A percentile compares a stretch with the other conserved stretches of the same genome.
phyloP scores from a whole-genome alignment of 306 rosid species.

The Canavalia gladiata region DNA sequence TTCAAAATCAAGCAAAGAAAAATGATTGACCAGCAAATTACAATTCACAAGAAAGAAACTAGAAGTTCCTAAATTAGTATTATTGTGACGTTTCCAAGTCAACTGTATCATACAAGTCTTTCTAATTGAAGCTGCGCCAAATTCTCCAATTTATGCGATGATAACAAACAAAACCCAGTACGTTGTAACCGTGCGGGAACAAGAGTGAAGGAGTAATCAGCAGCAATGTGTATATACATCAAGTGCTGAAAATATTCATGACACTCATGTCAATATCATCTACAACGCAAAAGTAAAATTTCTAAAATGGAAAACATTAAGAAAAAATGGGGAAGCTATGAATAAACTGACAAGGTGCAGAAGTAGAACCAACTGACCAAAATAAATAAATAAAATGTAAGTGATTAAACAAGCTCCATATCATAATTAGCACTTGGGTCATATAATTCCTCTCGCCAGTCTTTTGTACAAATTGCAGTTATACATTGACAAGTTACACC shows the following conservation, averaged over 20 bases:
- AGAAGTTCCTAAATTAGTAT: neutral
- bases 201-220: neutral
- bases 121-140: neutral
- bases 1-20: constrained; percentile 12
- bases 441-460: constrained; percentile 34
- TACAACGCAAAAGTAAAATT: neutral
- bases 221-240: neutral
- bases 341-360: neutral
- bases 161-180: neutral
- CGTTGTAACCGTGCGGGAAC: neutral
- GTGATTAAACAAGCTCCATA: constrained; percentile 19
- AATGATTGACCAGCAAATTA: neutral
- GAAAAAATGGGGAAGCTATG: neutral
- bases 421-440: constrained; percentile 32
- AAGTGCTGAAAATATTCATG: neutral
- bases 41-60: neutral
- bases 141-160: neutral
- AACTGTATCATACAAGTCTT: neutral
- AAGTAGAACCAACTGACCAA: neutral
- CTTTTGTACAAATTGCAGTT: constrained; percentile 48
- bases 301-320: constrained; percentile 1
- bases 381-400: neutral
- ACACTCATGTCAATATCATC: neutral
- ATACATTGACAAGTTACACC: constrained; percentile 44
- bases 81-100: neutral